Evolutionary conservation across 225 moss, liverwort and hornwort genomes (phyloP), one percentile per base, ranked within the genome.

Genomic region (Pseudisothecium myosuroides): DNA sequence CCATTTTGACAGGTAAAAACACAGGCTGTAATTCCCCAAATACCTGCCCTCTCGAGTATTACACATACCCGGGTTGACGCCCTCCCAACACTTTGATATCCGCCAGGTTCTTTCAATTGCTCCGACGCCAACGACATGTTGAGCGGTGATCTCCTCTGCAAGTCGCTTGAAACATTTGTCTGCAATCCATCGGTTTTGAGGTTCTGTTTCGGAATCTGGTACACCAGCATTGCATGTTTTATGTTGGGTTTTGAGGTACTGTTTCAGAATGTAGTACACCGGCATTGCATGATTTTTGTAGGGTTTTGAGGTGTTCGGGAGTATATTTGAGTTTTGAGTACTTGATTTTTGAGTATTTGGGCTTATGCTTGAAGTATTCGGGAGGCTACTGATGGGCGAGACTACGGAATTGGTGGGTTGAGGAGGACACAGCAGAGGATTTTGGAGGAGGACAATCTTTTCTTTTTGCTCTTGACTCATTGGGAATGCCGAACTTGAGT

Each of bases 401-500:
- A 49, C 31, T 54, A 72, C 49, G 71, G 41, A 87, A 71, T 87
- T 87, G 85, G 29, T 85, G 90, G 56, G 34, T 55, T 89, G 82
- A 91, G 54, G 73, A 81, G 59, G 80, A 41, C 71, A 26, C 31
- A 52, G 32, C n/a, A 72, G n/a, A 76, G 43, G 78, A 72, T 72
- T 72, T 86, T 66, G 58, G 65, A 17, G 59, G 39, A 23, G 59
- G 12, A 62, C 17, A 29, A 4, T 16, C 15, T 29, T 5, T 14
- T 54, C 41, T 37, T 37, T 39, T 24, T 6, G 17, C 20, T 74
- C 29, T 62, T 37, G 85, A 68, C 13, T 86, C 49, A 69, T 88
- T 79, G 91, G 90, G 84, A 65, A 95, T 95, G 92, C 95, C 93
- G 92, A 92, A 90, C 92, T 89, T 91, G 78, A 89, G 87, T 76